These are phyloP conservation scores for Starmerella stigmatis DNA, from an alignment of 805 yeast species.

Conservation along the genomic window DNA sequence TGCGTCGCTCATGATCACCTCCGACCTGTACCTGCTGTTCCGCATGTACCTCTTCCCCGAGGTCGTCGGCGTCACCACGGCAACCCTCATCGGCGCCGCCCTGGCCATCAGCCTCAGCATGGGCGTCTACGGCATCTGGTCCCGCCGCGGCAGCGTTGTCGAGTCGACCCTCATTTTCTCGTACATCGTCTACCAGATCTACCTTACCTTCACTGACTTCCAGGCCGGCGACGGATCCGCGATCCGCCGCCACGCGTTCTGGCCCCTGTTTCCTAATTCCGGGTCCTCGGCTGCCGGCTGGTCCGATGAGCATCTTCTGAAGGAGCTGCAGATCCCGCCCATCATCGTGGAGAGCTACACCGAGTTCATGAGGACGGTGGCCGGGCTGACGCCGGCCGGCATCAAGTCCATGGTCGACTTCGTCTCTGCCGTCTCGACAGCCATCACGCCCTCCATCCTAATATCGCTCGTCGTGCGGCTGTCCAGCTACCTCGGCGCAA, in stretches of 20 bases:
- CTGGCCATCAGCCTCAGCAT: constrained; percentile 64
- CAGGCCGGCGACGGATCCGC: constrained; percentile 30
- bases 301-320: constrained; percentile 1
- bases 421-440: constrained; percentile 41
- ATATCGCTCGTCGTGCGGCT: constrained; percentile 77
- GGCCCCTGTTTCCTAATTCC: constrained; percentile 4
- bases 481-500: constrained; percentile 77
- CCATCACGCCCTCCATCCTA: constrained; percentile 70
- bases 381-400: constrained; percentile 34
- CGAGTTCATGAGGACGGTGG: constrained; percentile 30
- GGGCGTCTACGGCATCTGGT: constrained; percentile 72
- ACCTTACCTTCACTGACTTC: constrained; percentile 83
- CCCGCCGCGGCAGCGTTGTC: constrained; percentile 77
- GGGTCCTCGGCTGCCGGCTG: constrained; percentile 5
- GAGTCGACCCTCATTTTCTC: constrained; percentile 81
- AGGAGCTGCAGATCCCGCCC: constrained; percentile 32
- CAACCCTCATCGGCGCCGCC: constrained; percentile 77
- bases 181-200: constrained; percentile 84
- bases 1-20: constrained; percentile 65
- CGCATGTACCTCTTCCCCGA: constrained; percentile 68
- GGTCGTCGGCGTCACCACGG: constrained; percentile 57
- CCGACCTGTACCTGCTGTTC: constrained; percentile 66
- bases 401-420: constrained; percentile 36
- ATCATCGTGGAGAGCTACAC: constrained; percentile 32
- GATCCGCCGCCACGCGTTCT: background rate